A percentile compares a stretch with the other conserved stretches of the same genome.
These are phyloP conservation scores for Sonneratia caseolaris DNA, from an alignment of 345 rosid species.

Conservation along the genomic window DNA sequence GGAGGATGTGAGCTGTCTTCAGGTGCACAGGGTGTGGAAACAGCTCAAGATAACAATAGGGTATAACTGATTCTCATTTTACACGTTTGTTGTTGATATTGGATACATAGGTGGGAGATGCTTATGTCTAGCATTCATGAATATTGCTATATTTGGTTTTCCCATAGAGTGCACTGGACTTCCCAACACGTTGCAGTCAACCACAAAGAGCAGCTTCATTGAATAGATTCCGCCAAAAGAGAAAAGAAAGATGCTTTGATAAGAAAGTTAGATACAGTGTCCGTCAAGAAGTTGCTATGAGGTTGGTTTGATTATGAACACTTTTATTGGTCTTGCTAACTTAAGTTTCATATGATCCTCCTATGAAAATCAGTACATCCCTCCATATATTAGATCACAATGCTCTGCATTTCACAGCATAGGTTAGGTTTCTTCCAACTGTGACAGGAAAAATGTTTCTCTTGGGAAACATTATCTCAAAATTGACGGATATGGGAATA, in stretches of 20 bases:
- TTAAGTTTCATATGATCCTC: background rate
- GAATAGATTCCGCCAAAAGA: constrained; percentile 34
- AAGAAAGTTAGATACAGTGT: constrained; percentile 42
- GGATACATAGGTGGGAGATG: background rate
- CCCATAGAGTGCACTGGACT: constrained; percentile 9
- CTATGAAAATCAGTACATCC: background rate
- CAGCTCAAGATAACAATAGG: constrained; percentile 18
- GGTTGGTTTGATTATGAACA: constrained; percentile 11
- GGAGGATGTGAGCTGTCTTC: constrained; percentile 33
- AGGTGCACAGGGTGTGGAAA: constrained; percentile 19
- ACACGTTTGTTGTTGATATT: background rate
- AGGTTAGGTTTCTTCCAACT: background rate
- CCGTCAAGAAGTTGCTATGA: constrained; percentile 44
- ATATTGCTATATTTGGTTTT: background rate
- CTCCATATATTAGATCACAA: background rate
- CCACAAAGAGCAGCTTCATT: constrained; percentile 42
- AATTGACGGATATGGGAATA: background rate
- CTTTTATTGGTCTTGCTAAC: background rate
- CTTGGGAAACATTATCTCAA: background rate
- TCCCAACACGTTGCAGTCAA: constrained; percentile 24
- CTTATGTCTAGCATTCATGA: background rate
- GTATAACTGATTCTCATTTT: constrained; percentile 10
- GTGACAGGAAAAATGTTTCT: background rate
- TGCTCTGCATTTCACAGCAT: background rate
- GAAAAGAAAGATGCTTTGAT: constrained; percentile 36